Evolutionary conservation across 1,284 basidiomycete species (phyloP).

Genomic region (Limonomyces culmigenus): DNA sequence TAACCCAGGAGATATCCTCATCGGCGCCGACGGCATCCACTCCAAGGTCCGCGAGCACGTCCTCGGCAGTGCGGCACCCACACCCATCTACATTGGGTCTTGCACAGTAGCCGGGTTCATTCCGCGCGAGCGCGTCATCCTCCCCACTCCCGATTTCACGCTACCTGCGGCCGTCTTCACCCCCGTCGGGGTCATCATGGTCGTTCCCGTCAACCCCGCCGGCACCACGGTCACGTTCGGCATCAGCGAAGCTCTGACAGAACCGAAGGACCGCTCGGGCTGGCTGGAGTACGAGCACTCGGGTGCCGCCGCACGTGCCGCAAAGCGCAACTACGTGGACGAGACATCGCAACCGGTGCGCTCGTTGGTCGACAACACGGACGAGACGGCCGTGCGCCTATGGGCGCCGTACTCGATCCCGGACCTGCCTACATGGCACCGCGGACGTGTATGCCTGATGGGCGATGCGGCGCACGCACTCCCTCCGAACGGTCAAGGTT

Average conservation of each 20-base stretch:
- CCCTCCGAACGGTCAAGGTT: constrained; percentile 7
- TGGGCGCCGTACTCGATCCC: constrained; percentile 7
- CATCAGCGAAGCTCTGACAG: too few relatives aligned
- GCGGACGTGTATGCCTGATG: constrained; percentile 7
- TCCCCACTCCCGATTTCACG: too few relatives aligned
- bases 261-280: neutral
- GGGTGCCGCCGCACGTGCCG: constrained; percentile 4
- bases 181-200: too few relatives aligned
- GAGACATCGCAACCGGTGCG: too few relatives aligned
- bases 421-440: constrained; percentile 3
- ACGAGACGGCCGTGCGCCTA: neutral
- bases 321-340: neutral
- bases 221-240: too few relatives aligned
- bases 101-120: too few relatives aligned
- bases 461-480: constrained; percentile 6
- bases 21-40: constrained; percentile 3
- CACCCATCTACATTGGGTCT: too few relatives aligned
- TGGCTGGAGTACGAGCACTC: constrained; percentile 8
- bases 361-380: neutral
- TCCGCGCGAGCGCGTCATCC: too few relatives aligned
- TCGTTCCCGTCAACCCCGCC: too few relatives aligned
- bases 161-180: too few relatives aligned
- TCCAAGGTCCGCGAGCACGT: constrained; percentile 1
- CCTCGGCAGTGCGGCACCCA: too few relatives aligned
- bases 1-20: neutral